Percentiles rank a stretch among this genome's conserved stretches.
phyloP scores from a whole-genome alignment of 164 flowering plant species.

The Cinnamomum micranthum region DNA sequence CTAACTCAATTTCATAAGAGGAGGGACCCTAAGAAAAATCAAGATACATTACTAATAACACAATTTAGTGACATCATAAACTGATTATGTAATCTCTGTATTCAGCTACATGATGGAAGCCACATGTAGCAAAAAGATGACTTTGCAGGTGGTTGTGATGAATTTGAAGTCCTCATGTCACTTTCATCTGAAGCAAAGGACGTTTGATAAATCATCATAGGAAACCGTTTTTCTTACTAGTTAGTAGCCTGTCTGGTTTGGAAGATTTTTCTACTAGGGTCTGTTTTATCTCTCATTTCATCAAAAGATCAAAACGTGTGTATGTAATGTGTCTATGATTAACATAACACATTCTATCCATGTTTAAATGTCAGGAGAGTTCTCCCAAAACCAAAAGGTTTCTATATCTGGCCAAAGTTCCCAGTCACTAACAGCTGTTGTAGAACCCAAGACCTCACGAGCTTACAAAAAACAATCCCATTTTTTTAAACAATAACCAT shows the following conservation, averaged over 20 bases:
- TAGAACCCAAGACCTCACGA: slow-evolving; percentile 61
- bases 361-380: slow-evolving; percentile 50
- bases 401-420: slow-evolving; percentile 35
- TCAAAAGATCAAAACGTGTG: not conserved
- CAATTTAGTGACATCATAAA: not conserved
- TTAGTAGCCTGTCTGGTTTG: not conserved
- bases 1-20: too few species aligned
- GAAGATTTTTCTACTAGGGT: not conserved
- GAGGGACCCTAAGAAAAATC: too few species aligned
- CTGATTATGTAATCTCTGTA: too few species aligned
- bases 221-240: not conserved
- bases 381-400: slow-evolving; percentile 23
- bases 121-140: not conserved
- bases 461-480: slow-evolving; percentile 16
- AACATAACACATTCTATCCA: slow-evolving; percentile 45
- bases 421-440: slow-evolving; percentile 50
- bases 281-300: not conserved
- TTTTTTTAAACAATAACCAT: slow-evolving; percentile 8
- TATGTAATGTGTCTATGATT: not conserved
- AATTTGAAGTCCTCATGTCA: not conserved
- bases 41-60: too few species aligned
- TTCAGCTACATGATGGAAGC: not conserved
- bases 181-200: not conserved
- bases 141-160: too few species aligned
- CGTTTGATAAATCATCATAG: not conserved